Percentiles rank a stretch among this genome's conserved stretches.
phyloP scores from a whole-genome alignment of 139 green algal species.

The Chlorella sp. region DNA sequence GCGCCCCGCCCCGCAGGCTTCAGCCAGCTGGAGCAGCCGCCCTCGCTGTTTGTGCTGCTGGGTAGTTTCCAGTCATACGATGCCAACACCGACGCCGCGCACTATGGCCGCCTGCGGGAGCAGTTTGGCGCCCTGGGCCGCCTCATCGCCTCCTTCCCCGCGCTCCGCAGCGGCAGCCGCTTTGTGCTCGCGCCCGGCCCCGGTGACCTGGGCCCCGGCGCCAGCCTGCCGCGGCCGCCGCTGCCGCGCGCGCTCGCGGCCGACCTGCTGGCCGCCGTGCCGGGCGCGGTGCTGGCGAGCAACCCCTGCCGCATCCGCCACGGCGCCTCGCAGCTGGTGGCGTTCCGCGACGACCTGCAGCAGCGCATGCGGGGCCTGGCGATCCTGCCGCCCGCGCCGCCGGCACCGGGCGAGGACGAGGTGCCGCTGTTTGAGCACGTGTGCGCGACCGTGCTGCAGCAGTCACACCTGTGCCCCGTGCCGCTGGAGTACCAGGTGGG shows the following conservation, averaged over 20 bases:
- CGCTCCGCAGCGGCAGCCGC: slow-evolving; percentile 57
- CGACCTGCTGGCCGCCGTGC: slow-evolving; percentile 56
- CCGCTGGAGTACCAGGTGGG: slow-evolving; percentile 73
- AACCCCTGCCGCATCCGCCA: slow-evolving; percentile 76
- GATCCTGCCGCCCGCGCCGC: slow-evolving; percentile 59
- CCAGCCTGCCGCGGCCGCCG: slow-evolving; percentile 71
- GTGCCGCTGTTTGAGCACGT: slow-evolving; percentile 60
- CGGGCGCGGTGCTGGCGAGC: slow-evolving; percentile 65
- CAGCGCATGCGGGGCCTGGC: slow-evolving; percentile 59
- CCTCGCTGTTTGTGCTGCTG: slow-evolving; percentile 83
- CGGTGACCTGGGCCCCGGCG: slow-evolving; percentile 65
- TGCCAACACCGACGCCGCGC: slow-evolving; percentile 22
- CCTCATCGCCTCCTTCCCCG: slow-evolving; percentile 66
- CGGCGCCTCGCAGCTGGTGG: slow-evolving; percentile 65
- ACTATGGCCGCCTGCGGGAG: slow-evolving; percentile 51
- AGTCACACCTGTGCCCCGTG: slow-evolving; percentile 88
- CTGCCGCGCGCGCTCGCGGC: slow-evolving; percentile 63
- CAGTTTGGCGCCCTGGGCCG: slow-evolving; percentile 72
- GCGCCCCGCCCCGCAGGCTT: slow-evolving; percentile 51
- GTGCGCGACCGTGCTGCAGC: slow-evolving; percentile 86
- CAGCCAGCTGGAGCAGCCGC: slow-evolving; percentile 59
- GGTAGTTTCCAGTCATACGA: slow-evolving; percentile 82
- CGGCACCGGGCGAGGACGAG: slow-evolving; percentile 24
- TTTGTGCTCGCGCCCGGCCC: slow-evolving; percentile 89
- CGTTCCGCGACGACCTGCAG: slow-evolving; percentile 76